Evolutionary conservation across 2,329 filamentous ascomycete species (phyloP).

Genomic region (Bisporella sp.): DNA sequence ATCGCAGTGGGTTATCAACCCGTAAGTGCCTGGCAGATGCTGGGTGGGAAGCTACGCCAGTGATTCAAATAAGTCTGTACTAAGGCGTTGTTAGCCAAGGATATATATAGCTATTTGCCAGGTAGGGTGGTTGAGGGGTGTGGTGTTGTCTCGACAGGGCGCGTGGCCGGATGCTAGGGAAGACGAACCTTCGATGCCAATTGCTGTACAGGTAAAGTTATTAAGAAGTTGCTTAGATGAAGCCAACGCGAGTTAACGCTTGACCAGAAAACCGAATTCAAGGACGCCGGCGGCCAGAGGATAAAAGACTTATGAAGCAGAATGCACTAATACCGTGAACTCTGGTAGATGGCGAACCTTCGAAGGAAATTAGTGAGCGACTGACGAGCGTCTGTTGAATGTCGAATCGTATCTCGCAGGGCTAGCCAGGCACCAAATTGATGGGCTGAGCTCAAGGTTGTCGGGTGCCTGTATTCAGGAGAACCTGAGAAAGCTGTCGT

Average conservation of each 20-base stretch:
- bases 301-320: slow-evolving; percentile 21
- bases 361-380: background rate
- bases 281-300: slow-evolving; percentile 50
- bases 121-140: too few relatives aligned
- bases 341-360: background rate
- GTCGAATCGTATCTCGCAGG: too few relatives aligned
- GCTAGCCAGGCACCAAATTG: too few relatives aligned
- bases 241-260: slow-evolving; percentile 31
- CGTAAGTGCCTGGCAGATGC: slow-evolving; percentile 8
- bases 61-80: too few relatives aligned
- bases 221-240: slow-evolving; percentile 22
- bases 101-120: too few relatives aligned
- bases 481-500: too few relatives aligned
- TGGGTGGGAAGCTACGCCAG: slow-evolving; percentile 1
- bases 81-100: slow-evolving; percentile 2
- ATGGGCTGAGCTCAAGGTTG: too few relatives aligned
- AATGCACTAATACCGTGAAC: slow-evolving; percentile 26
- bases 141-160: too few relatives aligned
- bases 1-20: background rate
- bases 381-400: too few relatives aligned
- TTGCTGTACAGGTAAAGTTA: slow-evolving; percentile 12
- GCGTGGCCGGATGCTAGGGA: too few relatives aligned
- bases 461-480: too few relatives aligned
- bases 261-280: slow-evolving; percentile 31
- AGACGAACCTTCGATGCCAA: too few relatives aligned